Conservation (phyloP, 2,329 filamentous ascomycete genomes). For the Calonectria honghensis region DNA sequence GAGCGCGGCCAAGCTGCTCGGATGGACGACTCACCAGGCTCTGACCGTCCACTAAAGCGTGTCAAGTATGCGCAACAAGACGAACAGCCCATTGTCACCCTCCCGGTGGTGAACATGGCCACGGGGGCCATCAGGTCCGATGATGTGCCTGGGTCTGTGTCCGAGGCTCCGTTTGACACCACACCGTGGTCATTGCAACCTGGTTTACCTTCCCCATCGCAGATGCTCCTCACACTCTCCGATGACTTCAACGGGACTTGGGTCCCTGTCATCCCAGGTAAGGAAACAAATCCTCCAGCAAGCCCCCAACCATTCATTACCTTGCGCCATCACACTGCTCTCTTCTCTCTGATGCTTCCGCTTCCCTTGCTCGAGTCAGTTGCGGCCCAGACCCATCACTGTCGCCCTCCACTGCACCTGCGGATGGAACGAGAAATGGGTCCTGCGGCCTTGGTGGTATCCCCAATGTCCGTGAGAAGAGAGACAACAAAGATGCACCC, state of each 20-base stretch:
- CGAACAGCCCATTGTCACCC: conserved; percentile 43
- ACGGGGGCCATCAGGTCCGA: conserved; percentile 40
- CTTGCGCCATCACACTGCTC: conserved; percentile 7
- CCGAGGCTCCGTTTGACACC: conserved; percentile 45
- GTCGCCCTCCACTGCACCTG: conserved; percentile 40
- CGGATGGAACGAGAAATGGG: conserved; percentile 48
- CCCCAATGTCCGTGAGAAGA: conserved; percentile 46
- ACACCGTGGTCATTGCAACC: conserved; percentile 45
- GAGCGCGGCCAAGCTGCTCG: conserved; percentile 43
- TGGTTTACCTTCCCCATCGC: conserved; percentile 49
- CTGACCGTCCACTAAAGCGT: conserved; percentile 55
- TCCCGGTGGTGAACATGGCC: conserved; percentile 45
- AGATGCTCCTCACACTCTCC: conserved; percentile 46
- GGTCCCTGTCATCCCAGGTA: conserved; percentile 49
- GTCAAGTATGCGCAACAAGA: conserved; percentile 51
- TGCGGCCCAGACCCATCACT: conserved; percentile 34
- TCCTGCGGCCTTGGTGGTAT: conserved; percentile 44
- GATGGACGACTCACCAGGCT: conserved; percentile 53
- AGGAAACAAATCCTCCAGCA: conserved; percentile 46
- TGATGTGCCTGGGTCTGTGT: conserved; percentile 40
- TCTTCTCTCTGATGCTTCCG: conserved; percentile 26
- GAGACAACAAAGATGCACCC: conserved; percentile 52
- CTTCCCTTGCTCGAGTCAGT: conserved; percentile 17
- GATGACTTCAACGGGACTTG: conserved; percentile 48
- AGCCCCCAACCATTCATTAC: conserved; percentile 28